phyloP scores from a whole-genome alignment of 116 monocot genomes.

The Papilionanthe hybrid region DNA sequence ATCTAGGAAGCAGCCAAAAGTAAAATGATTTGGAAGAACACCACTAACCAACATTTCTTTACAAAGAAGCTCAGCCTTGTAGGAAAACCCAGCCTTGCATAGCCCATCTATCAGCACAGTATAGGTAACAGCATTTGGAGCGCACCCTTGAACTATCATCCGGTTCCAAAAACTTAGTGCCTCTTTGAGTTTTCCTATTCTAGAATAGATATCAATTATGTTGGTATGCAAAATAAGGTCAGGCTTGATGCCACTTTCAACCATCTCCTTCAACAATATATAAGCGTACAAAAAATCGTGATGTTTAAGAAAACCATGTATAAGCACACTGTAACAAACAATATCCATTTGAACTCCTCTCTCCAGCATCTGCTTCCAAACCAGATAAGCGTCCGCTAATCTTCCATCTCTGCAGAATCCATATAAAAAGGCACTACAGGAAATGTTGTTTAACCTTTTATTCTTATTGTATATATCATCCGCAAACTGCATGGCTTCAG shows the following conservation, averaged over 20 bases:
- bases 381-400: slow-evolving; percentile 45
- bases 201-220: slow-evolving; percentile 52
- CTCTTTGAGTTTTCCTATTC: slow-evolving; percentile 34
- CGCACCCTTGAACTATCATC: slow-evolving; percentile 43
- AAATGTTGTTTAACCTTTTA: slow-evolving; percentile 51
- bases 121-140: slow-evolving; percentile 64
- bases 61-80: slow-evolving; percentile 54
- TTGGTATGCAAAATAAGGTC: slow-evolving; percentile 66
- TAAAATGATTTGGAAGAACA: slow-evolving; percentile 52
- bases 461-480: slow-evolving; percentile 34
- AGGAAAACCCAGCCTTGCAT: slow-evolving; percentile 58
- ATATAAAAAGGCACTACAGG: slow-evolving; percentile 52
- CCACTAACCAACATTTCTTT: slow-evolving; percentile 65
- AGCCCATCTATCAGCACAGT: slow-evolving; percentile 60
- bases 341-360: slow-evolving; percentile 68
- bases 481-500: slow-evolving; percentile 65
- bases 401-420: slow-evolving; percentile 73
- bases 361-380: slow-evolving; percentile 48
- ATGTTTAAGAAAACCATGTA: slow-evolving; percentile 43
- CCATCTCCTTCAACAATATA: slow-evolving; percentile 55
- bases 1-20: slow-evolving; percentile 72
- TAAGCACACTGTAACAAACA: slow-evolving; percentile 65
- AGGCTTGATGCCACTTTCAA: slow-evolving; percentile 40
- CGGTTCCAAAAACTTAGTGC: slow-evolving; percentile 51
- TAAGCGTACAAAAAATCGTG: slow-evolving; percentile 17